Conservation (phyloP, 2,329 filamentous ascomycete species). For the Nemania serpens region DNA sequence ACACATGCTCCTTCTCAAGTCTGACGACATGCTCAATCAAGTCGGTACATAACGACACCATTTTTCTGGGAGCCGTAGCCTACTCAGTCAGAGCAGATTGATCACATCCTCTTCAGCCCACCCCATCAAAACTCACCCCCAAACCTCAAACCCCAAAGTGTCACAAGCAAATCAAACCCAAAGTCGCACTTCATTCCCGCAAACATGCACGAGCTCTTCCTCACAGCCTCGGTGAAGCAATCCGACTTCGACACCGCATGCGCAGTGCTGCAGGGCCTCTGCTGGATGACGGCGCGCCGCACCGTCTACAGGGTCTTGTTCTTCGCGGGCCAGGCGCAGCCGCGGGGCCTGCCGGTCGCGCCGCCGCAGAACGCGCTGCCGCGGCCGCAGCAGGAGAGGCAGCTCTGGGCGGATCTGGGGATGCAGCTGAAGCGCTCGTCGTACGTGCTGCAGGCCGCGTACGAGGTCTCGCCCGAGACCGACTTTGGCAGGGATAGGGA, state of each 20-base stretch:
- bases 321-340: slow-evolving; percentile 54
- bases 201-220: slow-evolving; percentile 64
- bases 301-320: slow-evolving; percentile 57
- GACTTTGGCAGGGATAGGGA: slow-evolving; percentile 49
- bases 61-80: neutral
- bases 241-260: slow-evolving; percentile 55
- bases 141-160: too few relatives aligned
- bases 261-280: slow-evolving; percentile 61
- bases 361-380: slow-evolving; percentile 31
- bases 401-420: slow-evolving; percentile 59
- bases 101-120: neutral
- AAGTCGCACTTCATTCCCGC: too few relatives aligned
- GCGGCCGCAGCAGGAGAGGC: slow-evolving; percentile 10
- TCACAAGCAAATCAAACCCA: neutral
- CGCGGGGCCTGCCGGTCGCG: slow-evolving; percentile 50
- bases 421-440: slow-evolving; percentile 61
- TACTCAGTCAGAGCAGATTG: too few relatives aligned
- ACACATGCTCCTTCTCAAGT: too few relatives aligned
- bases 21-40: too few relatives aligned
- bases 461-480: slow-evolving; percentile 54
- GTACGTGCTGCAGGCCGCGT: slow-evolving; percentile 60
- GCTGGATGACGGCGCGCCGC: slow-evolving; percentile 59
- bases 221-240: slow-evolving; percentile 58
- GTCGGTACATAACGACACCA: too few relatives aligned
- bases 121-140: neutral